Base-by-base conservation (phyloP, 371 early-diverging fungal genomes). In the Circinella minor region DNA sequence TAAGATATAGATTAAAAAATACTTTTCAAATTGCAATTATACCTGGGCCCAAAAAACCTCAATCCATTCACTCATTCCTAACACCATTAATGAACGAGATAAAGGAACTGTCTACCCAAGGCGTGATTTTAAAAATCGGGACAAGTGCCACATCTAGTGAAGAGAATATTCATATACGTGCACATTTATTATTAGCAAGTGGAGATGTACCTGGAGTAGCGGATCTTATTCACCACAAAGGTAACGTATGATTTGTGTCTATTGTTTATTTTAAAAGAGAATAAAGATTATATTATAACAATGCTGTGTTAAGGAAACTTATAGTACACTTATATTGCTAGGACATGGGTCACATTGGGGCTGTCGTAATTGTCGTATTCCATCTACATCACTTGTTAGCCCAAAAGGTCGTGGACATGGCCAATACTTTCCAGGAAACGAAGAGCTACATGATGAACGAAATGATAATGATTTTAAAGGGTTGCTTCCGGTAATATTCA, bases 291-390 rank as follows among this genome's bases (percentile, higher is more conserved):
- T n/a, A n/a, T n/a, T n/a, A n/a, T n/a, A n/a, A n/a, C n/a, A n/a
- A n/a, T n/a, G n/a, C n/a, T n/a, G n/a, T n/a, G n/a, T n/a, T n/a
- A n/a, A n/a, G n/a, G n/a, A n/a, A n/a, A n/a, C n/a, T n/a, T n/a
- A n/a, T n/a, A n/a, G n/a, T n/a, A n/a, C n/a, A n/a, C n/a, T n/a
- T n/a, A n/a, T n/a, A n/a, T n/a, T n/a, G n/a, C n/a, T n/a, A n/a
- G n/a, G n/a, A n/a, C 63, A 63, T n/a, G 47, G 47, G 4, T 63
- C 63, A 7, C 63, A 63, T n/a, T 38, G n/a, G 4, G 63, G 63
- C 15, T 63, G 63, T 63, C 37, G 63, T 8, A 43, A 5, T 15
- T 63, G 63, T 27, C 63, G 46, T 13, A 63, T 63, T 43, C 8
- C 9, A 11, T 63, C 63, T 43, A 6, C 4, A 5, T 63, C 63